phyloP scores from a whole-genome alignment of 306 rosid species.

The Luffa aegyptiaca region DNA sequence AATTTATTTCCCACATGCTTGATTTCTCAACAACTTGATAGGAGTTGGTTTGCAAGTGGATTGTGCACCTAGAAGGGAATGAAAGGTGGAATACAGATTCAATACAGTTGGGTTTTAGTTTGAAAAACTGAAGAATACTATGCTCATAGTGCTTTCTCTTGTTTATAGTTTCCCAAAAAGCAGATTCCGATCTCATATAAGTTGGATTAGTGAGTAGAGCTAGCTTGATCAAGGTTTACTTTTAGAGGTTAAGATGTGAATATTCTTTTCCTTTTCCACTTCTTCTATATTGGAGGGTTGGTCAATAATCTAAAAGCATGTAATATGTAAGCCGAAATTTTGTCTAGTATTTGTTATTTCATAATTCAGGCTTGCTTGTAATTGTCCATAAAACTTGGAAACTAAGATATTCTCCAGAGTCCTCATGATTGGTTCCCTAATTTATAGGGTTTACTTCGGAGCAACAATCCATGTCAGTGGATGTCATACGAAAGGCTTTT shows the following conservation, averaged over 20 bases:
- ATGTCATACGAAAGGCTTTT: conserved; percentile 52
- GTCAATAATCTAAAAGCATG: neutral
- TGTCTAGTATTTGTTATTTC: neutral
- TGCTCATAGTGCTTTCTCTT: neutral
- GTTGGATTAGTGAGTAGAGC: neutral
- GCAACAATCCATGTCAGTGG: conserved; percentile 47
- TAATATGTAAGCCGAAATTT: neutral
- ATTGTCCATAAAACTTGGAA: neutral
- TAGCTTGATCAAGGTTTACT: neutral
- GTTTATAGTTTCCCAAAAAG: neutral
- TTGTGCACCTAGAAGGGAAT: conserved; percentile 2
- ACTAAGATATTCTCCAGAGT: neutral
- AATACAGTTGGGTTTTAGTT: neutral
- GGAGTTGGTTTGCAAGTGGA: neutral
- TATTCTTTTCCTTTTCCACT: neutral
- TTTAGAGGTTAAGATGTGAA: neutral
- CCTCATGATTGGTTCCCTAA: conserved; percentile 3
- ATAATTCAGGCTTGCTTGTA: neutral
- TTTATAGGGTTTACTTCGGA: conserved; percentile 45
- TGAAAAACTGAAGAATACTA: neutral
- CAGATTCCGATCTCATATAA: neutral
- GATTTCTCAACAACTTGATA: neutral
- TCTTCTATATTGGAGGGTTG: neutral
- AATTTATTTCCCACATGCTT: neutral
- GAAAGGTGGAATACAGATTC: neutral